Conservation (phyloP, 495 filamentous ascomycete species). For the Penicillium taxi region DNA sequence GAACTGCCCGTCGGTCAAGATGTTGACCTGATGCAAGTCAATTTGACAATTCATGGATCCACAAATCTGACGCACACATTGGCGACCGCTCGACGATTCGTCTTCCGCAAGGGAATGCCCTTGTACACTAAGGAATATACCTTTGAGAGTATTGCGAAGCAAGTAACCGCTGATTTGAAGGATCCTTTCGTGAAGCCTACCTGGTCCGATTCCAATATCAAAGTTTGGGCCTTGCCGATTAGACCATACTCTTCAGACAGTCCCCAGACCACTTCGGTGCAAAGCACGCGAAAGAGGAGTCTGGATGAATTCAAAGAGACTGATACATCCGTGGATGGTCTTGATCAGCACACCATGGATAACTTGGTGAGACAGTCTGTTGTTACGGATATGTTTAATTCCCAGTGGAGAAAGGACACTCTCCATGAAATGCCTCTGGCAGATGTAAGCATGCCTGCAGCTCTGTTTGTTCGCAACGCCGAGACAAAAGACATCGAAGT, state of each 20-base stretch:
- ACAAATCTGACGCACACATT: slow-evolving; percentile 70
- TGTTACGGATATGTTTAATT: slow-evolving; percentile 75
- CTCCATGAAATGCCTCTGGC: slow-evolving; percentile 56
- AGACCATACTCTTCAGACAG: slow-evolving; percentile 16
- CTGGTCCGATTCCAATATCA: slow-evolving; percentile 65
- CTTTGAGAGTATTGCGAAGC: slow-evolving; percentile 26
- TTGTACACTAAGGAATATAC: slow-evolving; percentile 57
- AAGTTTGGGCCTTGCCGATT: slow-evolving; percentile 73
- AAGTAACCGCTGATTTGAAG: slow-evolving; percentile 8
- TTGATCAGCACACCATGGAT: slow-evolving; percentile 28
- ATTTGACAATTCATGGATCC: slow-evolving; percentile 65
- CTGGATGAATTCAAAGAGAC: slow-evolving; percentile 48
- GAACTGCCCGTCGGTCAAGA: not conserved
- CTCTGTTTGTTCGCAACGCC: slow-evolving; percentile 59
- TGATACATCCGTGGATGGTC: slow-evolving; percentile 5
- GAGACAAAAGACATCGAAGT: slow-evolving; percentile 54
- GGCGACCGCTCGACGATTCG: slow-evolving; percentile 73
- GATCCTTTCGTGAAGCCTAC: slow-evolving; percentile 49
- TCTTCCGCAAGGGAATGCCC: slow-evolving; percentile 80
- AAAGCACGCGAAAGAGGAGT: slow-evolving; percentile 52
- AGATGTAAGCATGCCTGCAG: slow-evolving; percentile 58
- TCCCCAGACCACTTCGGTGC: slow-evolving; percentile 6
- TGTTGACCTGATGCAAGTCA: slow-evolving; percentile 5
- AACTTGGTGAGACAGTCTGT: slow-evolving; percentile 50
- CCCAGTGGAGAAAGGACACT: slow-evolving; percentile 62